A percentile compares a stretch with the other conserved stretches of the same genome.
phyloP scores from a whole-genome alignment of 2,329 filamentous ascomycete species.

The Apiospora sp. region DNA sequence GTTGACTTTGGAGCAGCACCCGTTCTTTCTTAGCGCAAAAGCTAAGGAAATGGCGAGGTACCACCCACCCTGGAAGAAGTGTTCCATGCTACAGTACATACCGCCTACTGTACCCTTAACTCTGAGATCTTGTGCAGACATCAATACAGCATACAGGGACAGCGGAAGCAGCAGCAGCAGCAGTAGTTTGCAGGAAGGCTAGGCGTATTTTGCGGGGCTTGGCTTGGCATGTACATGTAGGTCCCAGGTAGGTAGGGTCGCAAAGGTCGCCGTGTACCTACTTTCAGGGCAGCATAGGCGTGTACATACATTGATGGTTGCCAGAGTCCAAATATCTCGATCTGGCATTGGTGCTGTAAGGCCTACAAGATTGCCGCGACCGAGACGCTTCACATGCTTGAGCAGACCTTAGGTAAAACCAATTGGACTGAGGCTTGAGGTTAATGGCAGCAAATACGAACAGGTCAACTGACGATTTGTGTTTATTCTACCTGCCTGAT shows the following conservation, averaged over 20 bases:
- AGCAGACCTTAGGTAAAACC: neutral
- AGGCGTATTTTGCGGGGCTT: neutral
- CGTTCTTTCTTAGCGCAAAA: slow-evolving; percentile 13
- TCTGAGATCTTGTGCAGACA: slow-evolving; percentile 1
- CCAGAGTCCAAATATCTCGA: neutral
- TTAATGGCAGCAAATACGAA: slow-evolving; percentile 3
- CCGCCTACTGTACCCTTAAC: neutral
- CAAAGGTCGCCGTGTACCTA: slow-evolving; percentile 2
- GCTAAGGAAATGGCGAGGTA: slow-evolving; percentile 14
- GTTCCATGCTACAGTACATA: neutral
- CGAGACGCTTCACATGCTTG: neutral
- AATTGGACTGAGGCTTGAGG: slow-evolving; percentile 6
- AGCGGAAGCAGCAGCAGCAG: neutral
- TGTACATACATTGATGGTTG: neutral
- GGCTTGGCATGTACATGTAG: neutral
- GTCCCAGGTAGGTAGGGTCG: slow-evolving; percentile 6
- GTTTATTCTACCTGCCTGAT: neutral
- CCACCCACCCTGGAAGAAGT: neutral
- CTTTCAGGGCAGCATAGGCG: neutral
- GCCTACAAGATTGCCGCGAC: neutral
- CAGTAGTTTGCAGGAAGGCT: neutral
- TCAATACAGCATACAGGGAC: neutral
- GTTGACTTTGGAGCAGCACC: slow-evolving; percentile 3
- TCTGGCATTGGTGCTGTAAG: neutral
- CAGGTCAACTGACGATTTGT: neutral